Evolutionary conservation across 352 stramenopile genomes (phyloP).

Genomic region (Aphanomyces euteiches): DNA sequence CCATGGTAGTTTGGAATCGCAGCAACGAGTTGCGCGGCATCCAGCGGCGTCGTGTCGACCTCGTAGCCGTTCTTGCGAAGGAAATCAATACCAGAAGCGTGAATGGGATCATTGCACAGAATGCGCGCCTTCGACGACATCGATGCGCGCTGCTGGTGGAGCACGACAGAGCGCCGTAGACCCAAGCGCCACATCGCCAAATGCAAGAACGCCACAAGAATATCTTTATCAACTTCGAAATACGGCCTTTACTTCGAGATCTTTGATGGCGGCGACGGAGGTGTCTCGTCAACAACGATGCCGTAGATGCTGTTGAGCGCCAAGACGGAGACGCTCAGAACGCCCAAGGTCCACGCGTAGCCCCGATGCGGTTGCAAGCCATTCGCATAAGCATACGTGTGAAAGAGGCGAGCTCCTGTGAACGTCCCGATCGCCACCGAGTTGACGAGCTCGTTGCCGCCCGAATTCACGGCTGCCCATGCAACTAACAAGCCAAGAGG

Average conservation of each 20-base stretch:
- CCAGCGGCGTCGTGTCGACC: constrained; percentile 55
- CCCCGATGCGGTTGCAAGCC: constrained; percentile 43
- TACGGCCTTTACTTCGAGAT: background rate
- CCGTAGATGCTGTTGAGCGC: constrained; percentile 12
- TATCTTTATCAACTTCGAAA: too few relatives aligned
- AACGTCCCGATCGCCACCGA: constrained; percentile 39
- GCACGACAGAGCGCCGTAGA: background rate
- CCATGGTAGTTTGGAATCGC: constrained; percentile 84
- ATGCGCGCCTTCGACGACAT: constrained; percentile 64
- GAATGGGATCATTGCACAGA: constrained; percentile 85
- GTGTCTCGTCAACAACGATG: constrained; percentile 2
- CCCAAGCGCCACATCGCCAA: constrained; percentile 26
- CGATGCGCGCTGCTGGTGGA: background rate
- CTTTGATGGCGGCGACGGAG: background rate
- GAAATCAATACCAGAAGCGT: constrained; percentile 72
- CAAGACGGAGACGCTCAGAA: background rate
- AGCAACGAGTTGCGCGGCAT: constrained; percentile 59
- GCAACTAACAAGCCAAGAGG: constrained; percentile 52
- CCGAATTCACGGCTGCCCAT: constrained; percentile 39
- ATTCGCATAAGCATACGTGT: constrained; percentile 50
- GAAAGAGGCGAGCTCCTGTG: constrained; percentile 40
- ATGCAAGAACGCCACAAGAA: constrained; percentile 19
- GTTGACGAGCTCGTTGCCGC: constrained; percentile 37
- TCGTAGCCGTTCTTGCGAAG: constrained; percentile 78
- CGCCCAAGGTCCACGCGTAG: background rate